These are phyloP conservation scores for Neophaeococcomyces aloes DNA, from an alignment of 2,329 filamentous ascomycete species.

Conservation along the genomic window DNA sequence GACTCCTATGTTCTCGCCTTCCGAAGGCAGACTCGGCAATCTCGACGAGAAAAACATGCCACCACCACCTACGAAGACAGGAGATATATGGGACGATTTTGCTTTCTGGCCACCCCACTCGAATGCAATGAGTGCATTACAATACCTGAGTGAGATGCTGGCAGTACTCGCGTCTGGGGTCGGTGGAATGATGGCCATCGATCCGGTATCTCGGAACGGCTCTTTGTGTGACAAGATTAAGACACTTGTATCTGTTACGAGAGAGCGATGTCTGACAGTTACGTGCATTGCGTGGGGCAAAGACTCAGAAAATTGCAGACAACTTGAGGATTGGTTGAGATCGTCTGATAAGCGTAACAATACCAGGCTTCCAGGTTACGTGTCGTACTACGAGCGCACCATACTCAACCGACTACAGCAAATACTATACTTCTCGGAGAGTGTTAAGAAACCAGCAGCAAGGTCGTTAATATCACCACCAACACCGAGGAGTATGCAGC, in stretches of 20 bases:
- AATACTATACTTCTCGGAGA: constrained; percentile 85
- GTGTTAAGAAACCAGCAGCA: constrained; percentile 61
- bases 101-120: constrained; percentile 94
- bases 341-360: constrained; percentile 72
- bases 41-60: constrained; percentile 70
- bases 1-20: constrained; percentile 44
- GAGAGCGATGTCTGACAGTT: constrained; percentile 76
- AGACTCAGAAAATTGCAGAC: constrained; percentile 85
- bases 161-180: constrained; percentile 75
- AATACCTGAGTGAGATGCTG: constrained; percentile 77
- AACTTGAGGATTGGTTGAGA: constrained; percentile 86
- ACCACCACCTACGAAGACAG: constrained; percentile 62
- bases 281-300: constrained; percentile 85
- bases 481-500: constrained; percentile 74
- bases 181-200: constrained; percentile 69
- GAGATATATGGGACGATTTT: constrained; percentile 83
- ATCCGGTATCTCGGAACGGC: constrained; percentile 49
- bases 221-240: constrained; percentile 61
- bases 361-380: constrained; percentile 80
- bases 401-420: constrained; percentile 83
- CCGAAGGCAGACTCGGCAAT: constrained; percentile 60
- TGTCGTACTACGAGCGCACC: constrained; percentile 73
- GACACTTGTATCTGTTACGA: constrained; percentile 61
- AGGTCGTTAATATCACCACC: constrained; percentile 75
- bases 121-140: constrained; percentile 82